Conservation (phyloP, 176 grass and related monocot genomes). For the Rhynchospora breviuscula region DNA sequence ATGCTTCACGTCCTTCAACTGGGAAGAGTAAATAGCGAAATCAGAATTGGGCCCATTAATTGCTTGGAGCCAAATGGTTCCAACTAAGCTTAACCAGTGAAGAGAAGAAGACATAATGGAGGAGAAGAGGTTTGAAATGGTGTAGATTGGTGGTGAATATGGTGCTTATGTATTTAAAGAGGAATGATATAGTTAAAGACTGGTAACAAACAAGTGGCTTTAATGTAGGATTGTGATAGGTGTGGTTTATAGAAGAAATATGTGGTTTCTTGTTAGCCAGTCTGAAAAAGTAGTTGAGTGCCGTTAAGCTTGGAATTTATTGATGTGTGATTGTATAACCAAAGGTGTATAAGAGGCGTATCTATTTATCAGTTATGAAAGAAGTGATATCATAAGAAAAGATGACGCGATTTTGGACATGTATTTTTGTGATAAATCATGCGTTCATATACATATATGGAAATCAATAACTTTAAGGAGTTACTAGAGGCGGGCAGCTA, state of each 20-base stretch:
- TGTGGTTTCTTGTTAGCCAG: conserved; percentile 51
- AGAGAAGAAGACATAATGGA: conserved; percentile 42
- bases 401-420: background rate
- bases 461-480: background rate
- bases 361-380: background rate
- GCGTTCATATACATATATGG: background rate
- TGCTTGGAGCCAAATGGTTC: conserved; percentile 86
- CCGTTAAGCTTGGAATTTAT: conserved; percentile 23
- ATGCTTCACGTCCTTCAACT: conserved; percentile 68
- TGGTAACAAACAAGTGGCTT: conserved; percentile 23
- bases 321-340: background rate
- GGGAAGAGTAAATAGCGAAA: conserved; percentile 89
- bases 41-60: conserved; percentile 88
- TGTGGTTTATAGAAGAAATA: conserved; percentile 29
- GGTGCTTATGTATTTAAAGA: conserved; percentile 35
- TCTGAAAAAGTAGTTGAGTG: conserved; percentile 39
- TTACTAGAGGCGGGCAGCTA: conserved; percentile 1
- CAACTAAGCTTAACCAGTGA: conserved; percentile 85
- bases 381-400: background rate
- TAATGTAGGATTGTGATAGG: conserved; percentile 36
- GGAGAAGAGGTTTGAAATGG: conserved; percentile 1
- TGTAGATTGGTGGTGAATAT: conserved; percentile 24
- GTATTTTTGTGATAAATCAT: background rate
- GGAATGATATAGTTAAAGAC: background rate
- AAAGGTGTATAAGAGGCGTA: conserved; percentile 4